phyloP scores from a whole-genome alignment of 108 stramenopile genomes.

The Parmales sp. region DNA sequence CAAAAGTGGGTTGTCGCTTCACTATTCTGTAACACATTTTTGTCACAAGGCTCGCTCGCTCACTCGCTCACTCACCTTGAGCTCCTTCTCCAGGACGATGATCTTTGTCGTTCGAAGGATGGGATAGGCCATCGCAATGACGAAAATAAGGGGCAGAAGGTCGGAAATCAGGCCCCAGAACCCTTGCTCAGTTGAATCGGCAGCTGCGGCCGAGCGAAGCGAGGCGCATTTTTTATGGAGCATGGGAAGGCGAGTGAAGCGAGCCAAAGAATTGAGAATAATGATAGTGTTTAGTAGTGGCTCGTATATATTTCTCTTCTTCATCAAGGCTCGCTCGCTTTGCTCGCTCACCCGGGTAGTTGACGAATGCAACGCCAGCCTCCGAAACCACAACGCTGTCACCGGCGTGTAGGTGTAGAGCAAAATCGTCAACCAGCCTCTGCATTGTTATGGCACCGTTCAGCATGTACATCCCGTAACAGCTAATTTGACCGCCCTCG shows the following conservation, averaged over 20 bases:
- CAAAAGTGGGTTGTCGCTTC: too few species aligned
- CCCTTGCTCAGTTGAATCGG: too few species aligned
- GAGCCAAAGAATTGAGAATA: too few species aligned
- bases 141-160: not conserved
- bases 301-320: too few species aligned
- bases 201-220: too few species aligned
- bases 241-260: too few species aligned
- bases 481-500: not conserved
- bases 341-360: not conserved
- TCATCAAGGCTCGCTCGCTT: too few species aligned
- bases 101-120: constrained; percentile 11
- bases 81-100: constrained; percentile 20
- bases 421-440: not conserved
- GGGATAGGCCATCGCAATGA: constrained; percentile 12
- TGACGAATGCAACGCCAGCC: not conserved
- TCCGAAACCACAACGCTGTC: not conserved
- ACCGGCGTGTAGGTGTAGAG: too few species aligned
- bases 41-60: too few species aligned
- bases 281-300: too few species aligned
- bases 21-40: too few species aligned
- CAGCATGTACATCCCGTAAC: not conserved
- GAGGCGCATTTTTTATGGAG: too few species aligned
- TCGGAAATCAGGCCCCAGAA: not conserved
- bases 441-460: not conserved
- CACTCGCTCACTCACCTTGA: constrained; percentile 3